Evolutionary conservation across 2,329 filamentous ascomycete species (phyloP), one percentile per base, ranked within the genome.

Genomic region (Byssothecium circinans): DNA sequence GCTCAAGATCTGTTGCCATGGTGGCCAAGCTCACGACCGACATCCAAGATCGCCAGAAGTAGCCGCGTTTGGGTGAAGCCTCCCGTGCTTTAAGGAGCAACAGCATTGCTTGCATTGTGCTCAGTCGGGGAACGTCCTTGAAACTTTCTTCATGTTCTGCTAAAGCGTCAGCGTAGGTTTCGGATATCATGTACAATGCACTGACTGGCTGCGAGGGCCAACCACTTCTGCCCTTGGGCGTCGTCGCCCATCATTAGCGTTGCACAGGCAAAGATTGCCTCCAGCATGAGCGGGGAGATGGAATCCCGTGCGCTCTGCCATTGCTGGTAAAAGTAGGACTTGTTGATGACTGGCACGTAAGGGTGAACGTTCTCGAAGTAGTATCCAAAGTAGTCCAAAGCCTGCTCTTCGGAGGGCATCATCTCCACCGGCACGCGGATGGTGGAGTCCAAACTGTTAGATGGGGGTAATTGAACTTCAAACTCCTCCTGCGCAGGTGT

Each of bases 41-140:
- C 84, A 96, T 95, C 92, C 94, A 97, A 0, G 94, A 97, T 30
- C 92, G 86, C 72, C 94, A 97, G 70, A 94, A 97, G 67, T 97
- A 97, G 1, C 94, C 94, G 50, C 89, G 85, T 66, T 95, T 95
- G 0, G 92, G 91, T 8, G 88, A 85, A n/a, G 89, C 88, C 70
- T 97, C 92, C 54, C 91, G 83, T 1, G 92, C 94, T 70, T 97
- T 97, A 35, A 96, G 75, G 15, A 96, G 79, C 36, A 97, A 85
- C 36, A 96, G 75, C 52, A 96, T 77, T 2, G 91, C 92, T 72
- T 97, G 92, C 8, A 97, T 84, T 0, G 94, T 97, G 71, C 90
- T 96, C 38, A 97, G 67, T 41, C 92, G 82, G 2, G 92, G 91
- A 19, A 92, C 84, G 62, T 96, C 92, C 81, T 95, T 91, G 69